Percentiles rank a stretch among this genome's conserved stretches.
Conservation (phyloP, 768 basidiomycete genomes). For the Termitomyces sp. region DNA sequence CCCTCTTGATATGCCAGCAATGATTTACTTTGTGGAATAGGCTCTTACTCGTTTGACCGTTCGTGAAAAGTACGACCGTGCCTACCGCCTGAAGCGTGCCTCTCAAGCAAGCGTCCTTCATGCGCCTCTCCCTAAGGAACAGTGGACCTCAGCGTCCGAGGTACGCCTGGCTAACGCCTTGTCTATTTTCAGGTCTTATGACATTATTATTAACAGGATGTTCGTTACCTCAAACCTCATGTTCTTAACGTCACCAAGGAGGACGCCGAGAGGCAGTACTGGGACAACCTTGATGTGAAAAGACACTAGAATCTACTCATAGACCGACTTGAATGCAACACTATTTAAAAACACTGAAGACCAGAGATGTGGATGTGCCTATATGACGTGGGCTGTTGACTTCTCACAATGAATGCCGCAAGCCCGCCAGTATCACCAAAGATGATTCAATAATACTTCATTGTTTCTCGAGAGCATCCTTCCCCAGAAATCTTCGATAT, state of each 20-base stretch:
- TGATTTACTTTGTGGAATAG: conserved; percentile 35
- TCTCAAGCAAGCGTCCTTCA: conserved; percentile 79
- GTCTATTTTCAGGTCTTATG: not conserved
- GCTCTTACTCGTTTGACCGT: conserved; percentile 80
- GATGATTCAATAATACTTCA: too few relatives aligned
- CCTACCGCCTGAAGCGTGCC: conserved; percentile 84
- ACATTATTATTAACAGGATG: conserved; percentile 57
- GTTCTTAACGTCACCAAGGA: conserved; percentile 73
- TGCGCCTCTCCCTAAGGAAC: conserved; percentile 71
- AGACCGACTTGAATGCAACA: conserved; percentile 2
- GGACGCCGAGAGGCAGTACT: conserved; percentile 69
- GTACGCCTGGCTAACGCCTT: conserved; percentile 37
- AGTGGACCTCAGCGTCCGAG: conserved; percentile 76
- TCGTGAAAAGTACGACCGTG: conserved; percentile 84
- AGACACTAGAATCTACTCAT: conserved; percentile 48
- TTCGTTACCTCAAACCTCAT: conserved; percentile 82
- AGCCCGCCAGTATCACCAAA: not conserved
- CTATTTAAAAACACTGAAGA: not conserved
- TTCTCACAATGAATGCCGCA: not conserved
- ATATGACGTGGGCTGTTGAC: too few relatives aligned
- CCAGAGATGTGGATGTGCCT: not conserved
- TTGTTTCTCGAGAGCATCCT: not conserved
- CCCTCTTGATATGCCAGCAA: not conserved
- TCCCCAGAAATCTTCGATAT: too few relatives aligned
- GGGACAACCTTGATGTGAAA: conserved; percentile 76